Base-by-base conservation (phyloP, 2,329 filamentous ascomycete genomes). In the Talaromyces sp. region DNA sequence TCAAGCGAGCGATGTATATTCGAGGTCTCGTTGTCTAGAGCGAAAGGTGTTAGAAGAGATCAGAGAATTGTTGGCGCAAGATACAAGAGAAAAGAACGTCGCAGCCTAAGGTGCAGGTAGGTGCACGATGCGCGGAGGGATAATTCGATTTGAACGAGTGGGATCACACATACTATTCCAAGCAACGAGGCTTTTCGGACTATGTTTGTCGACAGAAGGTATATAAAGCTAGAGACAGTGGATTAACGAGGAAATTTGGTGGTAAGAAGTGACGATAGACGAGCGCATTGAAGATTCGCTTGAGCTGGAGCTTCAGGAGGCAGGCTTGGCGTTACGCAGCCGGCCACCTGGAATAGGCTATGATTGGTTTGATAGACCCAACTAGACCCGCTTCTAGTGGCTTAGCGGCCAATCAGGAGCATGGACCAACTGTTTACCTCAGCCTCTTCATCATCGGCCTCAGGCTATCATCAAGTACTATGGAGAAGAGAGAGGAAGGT, bases 231-330 rank as follows among this genome's bases (percentile, higher is more conserved):
- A 13, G 19, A 24, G 10, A 16, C 31, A 58, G 10, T 9, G 35
- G 13, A 37, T 13, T 13, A 37, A 10, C n/a, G 22, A 16, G 19
- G 16, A 37, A 35, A 24, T 4, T 22, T 27, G 5, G 22, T 50
- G 6, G 22, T 5, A 5, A 2, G 50, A 11, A 19, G 52, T 24
- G 16, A 22, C n/a, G 52, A 56, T 37, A 16, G 50, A 56, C 19
- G 11, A 39, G 52, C 33, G 33, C 52, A 56, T 56, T 35, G 27
- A 54, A 35, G 27, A 52, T 19, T 60, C 24, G 24, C 24, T 37
- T 31, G 35, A 62, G 35, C 50, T 62, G 49, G 60, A 63, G 49
- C 50, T 63, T 63, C 50, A 63, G 61, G 61, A 63, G 61, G 39
- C 57, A 9, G 35, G 14, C 61, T 63, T 63, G 50, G 61, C 61